Conservation (phyloP, 495 filamentous ascomycete genomes). For the Aspergillus sclerotioniger region DNA sequence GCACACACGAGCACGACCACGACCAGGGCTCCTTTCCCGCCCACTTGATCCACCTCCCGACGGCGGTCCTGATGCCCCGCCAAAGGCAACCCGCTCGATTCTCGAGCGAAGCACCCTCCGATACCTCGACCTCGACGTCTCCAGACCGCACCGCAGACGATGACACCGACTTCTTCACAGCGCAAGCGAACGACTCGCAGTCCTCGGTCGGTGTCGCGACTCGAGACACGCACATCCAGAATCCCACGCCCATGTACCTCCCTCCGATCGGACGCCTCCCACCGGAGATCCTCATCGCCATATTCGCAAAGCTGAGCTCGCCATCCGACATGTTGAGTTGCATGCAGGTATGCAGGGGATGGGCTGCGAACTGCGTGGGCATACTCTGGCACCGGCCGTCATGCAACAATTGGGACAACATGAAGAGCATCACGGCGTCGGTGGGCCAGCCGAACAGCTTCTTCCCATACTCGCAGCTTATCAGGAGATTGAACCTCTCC, state of each 20-base stretch:
- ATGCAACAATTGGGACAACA: conserved; percentile 79
- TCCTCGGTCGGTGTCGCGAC: conserved; percentile 82
- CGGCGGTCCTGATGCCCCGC: conserved; percentile 36
- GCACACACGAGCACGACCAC: conserved; percentile 8
- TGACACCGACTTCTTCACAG: conserved; percentile 89
- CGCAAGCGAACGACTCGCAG: conserved; percentile 81
- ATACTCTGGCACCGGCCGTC: conserved; percentile 92
- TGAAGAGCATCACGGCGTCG: conserved; percentile 73
- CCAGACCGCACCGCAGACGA: conserved; percentile 81
- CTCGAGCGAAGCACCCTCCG: conserved; percentile 48
- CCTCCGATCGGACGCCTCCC: conserved; percentile 83
- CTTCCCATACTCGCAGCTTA: conserved; percentile 82
- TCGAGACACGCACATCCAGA: conserved; percentile 62
- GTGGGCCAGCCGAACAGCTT: conserved; percentile 66
- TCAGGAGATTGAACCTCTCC: conserved; percentile 88
- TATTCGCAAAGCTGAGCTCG: conserved; percentile 80
- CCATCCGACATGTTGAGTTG: conserved; percentile 76
- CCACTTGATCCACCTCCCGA: neutral
- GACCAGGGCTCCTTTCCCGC: neutral
- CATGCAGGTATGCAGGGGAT: conserved; percentile 89
- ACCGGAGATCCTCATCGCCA: conserved; percentile 88
- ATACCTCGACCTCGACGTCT: conserved; percentile 78
- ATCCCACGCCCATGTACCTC: conserved; percentile 52
- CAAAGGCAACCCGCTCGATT: conserved; percentile 38
- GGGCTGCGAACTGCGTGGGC: conserved; percentile 90